These are phyloP conservation scores for Tuber brumale DNA, from an alignment of 495 filamentous ascomycete species.

Conservation along the genomic window DNA sequence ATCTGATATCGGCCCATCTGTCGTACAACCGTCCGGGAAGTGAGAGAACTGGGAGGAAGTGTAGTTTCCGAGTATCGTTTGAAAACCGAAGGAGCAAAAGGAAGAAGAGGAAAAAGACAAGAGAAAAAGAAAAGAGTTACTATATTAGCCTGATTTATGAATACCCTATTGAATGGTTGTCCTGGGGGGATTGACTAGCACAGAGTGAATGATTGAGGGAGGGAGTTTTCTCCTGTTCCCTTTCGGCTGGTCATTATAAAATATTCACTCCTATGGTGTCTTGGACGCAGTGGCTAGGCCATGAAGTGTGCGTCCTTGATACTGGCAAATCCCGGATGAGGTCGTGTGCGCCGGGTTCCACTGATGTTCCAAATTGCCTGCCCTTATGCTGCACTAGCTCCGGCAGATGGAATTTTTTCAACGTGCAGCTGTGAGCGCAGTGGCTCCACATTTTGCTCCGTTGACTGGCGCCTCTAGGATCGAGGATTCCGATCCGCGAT, in stretches of 20 bases:
- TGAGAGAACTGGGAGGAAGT: neutral
- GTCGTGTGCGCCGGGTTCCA: neutral
- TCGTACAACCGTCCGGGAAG: neutral
- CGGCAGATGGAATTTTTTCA: neutral
- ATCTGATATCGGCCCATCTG: constrained; percentile 1
- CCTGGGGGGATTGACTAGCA: neutral
- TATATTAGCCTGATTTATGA: neutral
- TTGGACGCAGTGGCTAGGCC: neutral
- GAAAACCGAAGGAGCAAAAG: neutral
- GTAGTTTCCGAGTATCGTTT: neutral
- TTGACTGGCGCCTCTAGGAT: neutral
- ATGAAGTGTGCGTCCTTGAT: neutral
- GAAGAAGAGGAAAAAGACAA: neutral
- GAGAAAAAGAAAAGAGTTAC: neutral
- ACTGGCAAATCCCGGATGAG: neutral
- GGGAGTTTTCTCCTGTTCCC: neutral
- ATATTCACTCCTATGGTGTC: neutral
- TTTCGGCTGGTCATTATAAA: neutral
- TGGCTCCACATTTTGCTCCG: neutral
- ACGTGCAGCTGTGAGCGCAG: neutral
- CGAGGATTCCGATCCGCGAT: neutral
- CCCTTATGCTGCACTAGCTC: neutral
- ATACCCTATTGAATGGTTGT: neutral
- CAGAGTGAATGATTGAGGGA: neutral
- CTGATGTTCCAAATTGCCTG: neutral